Percentiles rank a stretch among this genome's conserved stretches.
Conservation (phyloP, 2,329 filamentous ascomycete genomes). For the Lasiodiplodia sp. region DNA sequence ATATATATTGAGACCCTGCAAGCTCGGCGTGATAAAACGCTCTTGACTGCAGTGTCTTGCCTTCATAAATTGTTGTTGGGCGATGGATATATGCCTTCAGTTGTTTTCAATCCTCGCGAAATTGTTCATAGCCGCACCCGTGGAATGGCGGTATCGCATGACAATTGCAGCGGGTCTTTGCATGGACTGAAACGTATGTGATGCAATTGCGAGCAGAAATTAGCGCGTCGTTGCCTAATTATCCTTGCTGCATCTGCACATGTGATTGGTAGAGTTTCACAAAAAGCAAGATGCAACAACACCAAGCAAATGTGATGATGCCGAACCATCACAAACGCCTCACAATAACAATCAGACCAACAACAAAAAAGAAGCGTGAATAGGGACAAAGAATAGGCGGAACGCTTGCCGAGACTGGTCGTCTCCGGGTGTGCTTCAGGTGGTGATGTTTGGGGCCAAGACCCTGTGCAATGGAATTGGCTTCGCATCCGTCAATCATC, state of each 20-base stretch:
- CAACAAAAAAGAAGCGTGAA: not conserved
- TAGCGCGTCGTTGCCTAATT: not conserved
- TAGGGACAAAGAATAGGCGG: not conserved
- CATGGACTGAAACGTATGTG: not conserved
- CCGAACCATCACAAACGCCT: not conserved
- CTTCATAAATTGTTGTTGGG: no score
- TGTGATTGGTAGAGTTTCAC: not conserved
- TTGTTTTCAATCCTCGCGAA: no score
- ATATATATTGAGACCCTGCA: no score
- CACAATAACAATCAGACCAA: not conserved
- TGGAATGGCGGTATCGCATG: no score
- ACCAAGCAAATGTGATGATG: not conserved
- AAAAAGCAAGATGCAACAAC: not conserved
- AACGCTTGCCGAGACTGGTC: not conserved
- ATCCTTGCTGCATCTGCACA: not conserved
- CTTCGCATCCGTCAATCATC: not conserved
- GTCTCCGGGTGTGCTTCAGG: not conserved
- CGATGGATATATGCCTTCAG: no score
- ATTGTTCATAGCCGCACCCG: no score
- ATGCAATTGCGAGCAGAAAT: not conserved
- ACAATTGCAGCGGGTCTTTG: not conserved
- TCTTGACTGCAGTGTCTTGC: no score
- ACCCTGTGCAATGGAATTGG: not conserved
- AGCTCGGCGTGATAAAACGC: no score
- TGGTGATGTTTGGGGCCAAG: not conserved